Base-by-base conservation (phyloP, 805 yeast species). In the Metschnikowia matae region DNA sequence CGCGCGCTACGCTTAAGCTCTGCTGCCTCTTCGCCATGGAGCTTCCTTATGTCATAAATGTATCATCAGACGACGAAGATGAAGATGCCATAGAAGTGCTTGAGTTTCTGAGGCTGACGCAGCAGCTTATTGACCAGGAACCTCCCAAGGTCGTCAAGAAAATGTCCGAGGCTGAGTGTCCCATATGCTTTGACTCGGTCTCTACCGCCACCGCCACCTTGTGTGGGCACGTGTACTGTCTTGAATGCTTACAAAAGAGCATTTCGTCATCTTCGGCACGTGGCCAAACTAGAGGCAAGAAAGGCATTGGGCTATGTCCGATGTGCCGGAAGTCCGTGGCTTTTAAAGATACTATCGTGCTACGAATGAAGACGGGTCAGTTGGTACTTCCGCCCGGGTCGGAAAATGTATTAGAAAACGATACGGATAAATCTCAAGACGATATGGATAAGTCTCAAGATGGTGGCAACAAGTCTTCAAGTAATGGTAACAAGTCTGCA, bases 151-250 rank as follows among this genome's bases (percentile, higher is more conserved):
- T 54, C 15, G 59, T 57, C 43, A 72, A 72, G 57, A 65, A 62
- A 43, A 59, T 73, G 29, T 59, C 63, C 20, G 72, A 71, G 42
- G 59, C 69, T 18, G 70, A 71, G 53, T 73, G 78, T 52, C 78
- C 78, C 21, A 69, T 73, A 32, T 73, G 78, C 56, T 72, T 73
- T 51, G 78, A 73, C 53, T 62, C 66, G n/a, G 59, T 73, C 46
- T 61, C 63, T 4, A 62, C 57, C 46, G 77, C 77, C 44, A 71
- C 77, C 42, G 63, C 68, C 39, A 73, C 77, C 0, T 60, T 69
- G 1, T 73, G 78, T 54, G 78, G 78, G 15, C 78, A 73, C 51
- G 60, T 73, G 3, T 73, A 70, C 56, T 73, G 78, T 49, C 56
- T 73, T 8, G 75, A 70, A 35, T 73, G 78, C 53, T 63, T 73